These are phyloP conservation scores for Penicillium sp. DNA, from an alignment of 2,329 filamentous ascomycete species.

Conservation along the genomic window DNA sequence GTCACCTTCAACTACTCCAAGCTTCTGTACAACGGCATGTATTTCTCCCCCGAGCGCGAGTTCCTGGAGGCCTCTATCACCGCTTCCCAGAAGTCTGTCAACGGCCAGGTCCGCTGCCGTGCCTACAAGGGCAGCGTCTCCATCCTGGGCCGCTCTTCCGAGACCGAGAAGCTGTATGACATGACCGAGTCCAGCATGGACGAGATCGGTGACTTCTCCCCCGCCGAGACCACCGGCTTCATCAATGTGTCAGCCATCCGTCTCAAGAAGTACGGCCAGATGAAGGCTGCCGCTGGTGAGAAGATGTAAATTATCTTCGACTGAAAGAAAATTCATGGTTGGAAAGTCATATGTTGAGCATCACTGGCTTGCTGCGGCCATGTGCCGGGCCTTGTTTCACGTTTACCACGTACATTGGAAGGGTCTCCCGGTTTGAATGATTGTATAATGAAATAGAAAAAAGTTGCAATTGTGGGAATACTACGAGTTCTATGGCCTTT, in stretches of 20 bases:
- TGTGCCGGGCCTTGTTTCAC: constrained; percentile 5
- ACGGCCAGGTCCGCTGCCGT: constrained; percentile 57
- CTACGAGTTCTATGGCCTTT: neutral
- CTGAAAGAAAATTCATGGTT: constrained; percentile 4
- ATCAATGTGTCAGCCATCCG: constrained; percentile 38
- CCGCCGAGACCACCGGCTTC: constrained; percentile 62
- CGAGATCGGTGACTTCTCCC: constrained; percentile 62
- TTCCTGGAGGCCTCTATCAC: constrained; percentile 53
- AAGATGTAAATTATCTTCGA: constrained; percentile 19
- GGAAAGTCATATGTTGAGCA: constrained; percentile 20
- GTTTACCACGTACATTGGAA: constrained; percentile 11
- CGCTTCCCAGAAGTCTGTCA: constrained; percentile 45
- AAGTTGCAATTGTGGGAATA: constrained; percentile 16
- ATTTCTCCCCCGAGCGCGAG: constrained; percentile 67
- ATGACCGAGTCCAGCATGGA: constrained; percentile 65
- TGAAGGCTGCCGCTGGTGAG: constrained; percentile 36
- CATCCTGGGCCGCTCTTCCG: constrained; percentile 50
- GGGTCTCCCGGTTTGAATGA: constrained; percentile 16
- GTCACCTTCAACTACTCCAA: constrained; percentile 61
- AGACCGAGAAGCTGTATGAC: constrained; percentile 66
- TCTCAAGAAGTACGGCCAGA: constrained; percentile 44
- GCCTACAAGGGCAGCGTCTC: constrained; percentile 62
- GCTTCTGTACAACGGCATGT: constrained; percentile 33
- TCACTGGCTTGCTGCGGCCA: constrained; percentile 17
- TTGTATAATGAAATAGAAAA: constrained; percentile 26